Conservation (phyloP, 495 filamentous ascomycete genomes). For the Xylaria flabelliformis region DNA sequence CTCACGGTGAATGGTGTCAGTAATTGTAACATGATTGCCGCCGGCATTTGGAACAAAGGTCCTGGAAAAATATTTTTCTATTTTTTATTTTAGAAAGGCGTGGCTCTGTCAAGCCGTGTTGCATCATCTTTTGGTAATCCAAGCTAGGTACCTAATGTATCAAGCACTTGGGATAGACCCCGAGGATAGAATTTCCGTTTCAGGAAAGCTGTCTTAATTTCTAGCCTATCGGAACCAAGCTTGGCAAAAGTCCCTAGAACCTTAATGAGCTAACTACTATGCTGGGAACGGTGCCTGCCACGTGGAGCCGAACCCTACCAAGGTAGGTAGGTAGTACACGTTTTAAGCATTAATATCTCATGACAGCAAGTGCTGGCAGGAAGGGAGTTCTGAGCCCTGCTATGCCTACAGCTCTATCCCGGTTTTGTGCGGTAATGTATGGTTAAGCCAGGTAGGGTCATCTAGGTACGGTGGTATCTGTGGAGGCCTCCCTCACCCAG, state of each 20-base stretch:
- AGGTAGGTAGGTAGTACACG: not conserved
- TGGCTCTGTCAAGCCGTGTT: not conserved
- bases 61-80: no score
- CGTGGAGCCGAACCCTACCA: not conserved
- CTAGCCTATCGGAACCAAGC: not conserved
- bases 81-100: not conserved
- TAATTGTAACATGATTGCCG: not conserved
- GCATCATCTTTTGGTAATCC: not conserved
- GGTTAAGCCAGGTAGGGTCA: not conserved
- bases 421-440: not conserved
- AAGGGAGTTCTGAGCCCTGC: not conserved
- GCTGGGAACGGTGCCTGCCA: not conserved
- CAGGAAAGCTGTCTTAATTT: not conserved
- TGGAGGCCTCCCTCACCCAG: constrained; percentile 14
- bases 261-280: not conserved
- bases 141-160: not conserved
- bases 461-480: not conserved
- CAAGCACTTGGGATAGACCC: not conserved
- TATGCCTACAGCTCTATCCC: not conserved
- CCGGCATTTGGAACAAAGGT: not conserved
- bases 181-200: constrained; percentile 3
- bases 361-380: not conserved
- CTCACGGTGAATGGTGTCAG: not conserved
- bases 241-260: not conserved
- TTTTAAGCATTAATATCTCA: not conserved